Conservation (phyloP, 169 alveolate species). For the Cystoisospora suis region DNA sequence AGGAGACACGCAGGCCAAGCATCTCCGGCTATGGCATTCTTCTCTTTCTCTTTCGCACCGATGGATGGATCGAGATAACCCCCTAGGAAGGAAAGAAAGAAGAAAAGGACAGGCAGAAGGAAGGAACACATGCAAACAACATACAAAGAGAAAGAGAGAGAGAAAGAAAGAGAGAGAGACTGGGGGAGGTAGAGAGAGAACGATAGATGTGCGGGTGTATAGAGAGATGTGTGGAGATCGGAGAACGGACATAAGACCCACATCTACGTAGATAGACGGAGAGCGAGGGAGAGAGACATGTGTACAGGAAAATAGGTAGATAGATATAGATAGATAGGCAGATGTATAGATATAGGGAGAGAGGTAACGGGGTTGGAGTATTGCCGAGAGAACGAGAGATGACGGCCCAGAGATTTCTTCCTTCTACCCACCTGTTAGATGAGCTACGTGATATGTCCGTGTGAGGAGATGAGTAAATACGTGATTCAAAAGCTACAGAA, state of each 20-base stretch:
- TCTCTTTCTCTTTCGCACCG: slow-evolving; percentile 71
- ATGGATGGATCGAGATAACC: slow-evolving; percentile 78
- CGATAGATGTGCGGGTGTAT: background rate
- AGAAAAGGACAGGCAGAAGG: background rate
- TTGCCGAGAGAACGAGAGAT: too few species aligned
- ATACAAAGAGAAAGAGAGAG: background rate
- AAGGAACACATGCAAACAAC: background rate
- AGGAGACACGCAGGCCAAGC: slow-evolving; percentile 87
- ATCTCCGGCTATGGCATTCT: slow-evolving; percentile 80
- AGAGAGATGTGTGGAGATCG: background rate
- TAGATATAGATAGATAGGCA: too few species aligned
- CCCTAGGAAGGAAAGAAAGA: slow-evolving; percentile 56
- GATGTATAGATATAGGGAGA: background rate
- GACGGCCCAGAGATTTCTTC: too few species aligned
- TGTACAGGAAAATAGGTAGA: too few species aligned
- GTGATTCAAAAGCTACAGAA: too few species aligned
- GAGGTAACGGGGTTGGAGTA: too few species aligned
- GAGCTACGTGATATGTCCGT: too few species aligned
- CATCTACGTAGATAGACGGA: background rate
- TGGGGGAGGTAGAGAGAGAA: background rate
- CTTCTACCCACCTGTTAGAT: too few species aligned
- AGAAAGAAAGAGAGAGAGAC: background rate
- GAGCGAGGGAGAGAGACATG: background rate
- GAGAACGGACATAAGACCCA: background rate
- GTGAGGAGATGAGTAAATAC: too few species aligned